phyloP scores from a whole-genome alignment of 257 asterid genomes.

The Plantago ovata region DNA sequence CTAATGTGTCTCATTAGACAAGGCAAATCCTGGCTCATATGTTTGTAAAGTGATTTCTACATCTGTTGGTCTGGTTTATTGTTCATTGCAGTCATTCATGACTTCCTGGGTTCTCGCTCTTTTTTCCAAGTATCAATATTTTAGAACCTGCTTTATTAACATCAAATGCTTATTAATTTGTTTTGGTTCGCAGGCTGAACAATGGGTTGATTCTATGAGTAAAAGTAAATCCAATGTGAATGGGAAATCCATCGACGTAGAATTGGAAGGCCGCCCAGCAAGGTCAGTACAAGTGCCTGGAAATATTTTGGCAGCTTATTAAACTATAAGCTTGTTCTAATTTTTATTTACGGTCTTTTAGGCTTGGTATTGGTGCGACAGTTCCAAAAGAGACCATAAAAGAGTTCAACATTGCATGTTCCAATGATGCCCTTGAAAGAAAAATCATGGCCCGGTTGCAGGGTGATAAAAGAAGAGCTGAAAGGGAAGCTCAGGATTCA shows the following conservation, averaged over 20 bases:
- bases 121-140: neutral
- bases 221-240: conserved; percentile 32
- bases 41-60: no score
- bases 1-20: neutral
- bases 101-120: neutral
- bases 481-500: conserved; percentile 34
- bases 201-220: conserved; percentile 72
- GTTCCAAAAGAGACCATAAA: conserved; percentile 58
- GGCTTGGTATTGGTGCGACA: conserved; percentile 90
- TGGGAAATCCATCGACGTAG: conserved; percentile 32
- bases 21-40: no score
- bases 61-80: no score
- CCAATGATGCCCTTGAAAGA: conserved; percentile 58
- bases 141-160: conserved; percentile 8
- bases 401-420: conserved; percentile 25
- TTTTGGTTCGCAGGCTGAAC: conserved; percentile 59
- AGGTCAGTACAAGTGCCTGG: conserved; percentile 41
- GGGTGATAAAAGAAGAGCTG: conserved; percentile 35
- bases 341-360: conserved; percentile 22
- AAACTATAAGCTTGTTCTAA: conserved; percentile 7
- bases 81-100: no score
- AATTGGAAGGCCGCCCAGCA: conserved; percentile 66
- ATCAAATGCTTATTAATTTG: neutral
- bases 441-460: conserved; percentile 56
- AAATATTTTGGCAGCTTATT: conserved; percentile 7